Percentiles rank a stretch among this genome's conserved stretches.
Conservation (phyloP, 306 rosid genomes). For the Trifolium pratense region DNA sequence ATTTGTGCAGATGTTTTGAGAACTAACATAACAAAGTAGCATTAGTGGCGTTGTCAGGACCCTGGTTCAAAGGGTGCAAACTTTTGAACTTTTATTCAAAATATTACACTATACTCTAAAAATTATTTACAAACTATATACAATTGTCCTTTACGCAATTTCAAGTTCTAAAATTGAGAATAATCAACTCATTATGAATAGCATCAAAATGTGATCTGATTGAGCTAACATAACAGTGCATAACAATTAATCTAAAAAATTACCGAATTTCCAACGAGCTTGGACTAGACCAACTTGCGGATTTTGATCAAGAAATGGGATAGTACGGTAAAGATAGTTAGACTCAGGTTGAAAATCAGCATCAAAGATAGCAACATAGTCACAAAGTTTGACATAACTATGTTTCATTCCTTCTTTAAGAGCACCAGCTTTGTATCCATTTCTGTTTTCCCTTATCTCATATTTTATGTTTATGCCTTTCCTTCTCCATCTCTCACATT, state of each 20-base stretch:
- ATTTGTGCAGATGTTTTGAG: too few species aligned
- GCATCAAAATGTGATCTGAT: too few species aligned
- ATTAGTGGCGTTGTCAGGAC: too few species aligned
- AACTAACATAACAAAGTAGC: too few species aligned
- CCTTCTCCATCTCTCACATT: slow-evolving; percentile 81
- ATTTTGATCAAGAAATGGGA: slow-evolving; percentile 74
- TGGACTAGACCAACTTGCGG: slow-evolving; percentile 77
- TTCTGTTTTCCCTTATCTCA: slow-evolving; percentile 82
- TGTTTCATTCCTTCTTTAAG: slow-evolving; percentile 93
- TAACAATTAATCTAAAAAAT: slow-evolving; percentile 8
- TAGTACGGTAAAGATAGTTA: slow-evolving; percentile 70
- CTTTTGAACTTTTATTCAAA: too few species aligned
- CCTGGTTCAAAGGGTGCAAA: too few species aligned
- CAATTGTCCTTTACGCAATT: too few species aligned
- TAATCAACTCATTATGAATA: too few species aligned
- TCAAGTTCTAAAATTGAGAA: too few species aligned
- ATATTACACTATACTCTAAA: too few species aligned
- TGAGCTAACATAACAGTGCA: neutral
- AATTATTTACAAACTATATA: too few species aligned
- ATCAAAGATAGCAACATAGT: slow-evolving; percentile 83
- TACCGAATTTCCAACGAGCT: slow-evolving; percentile 96
- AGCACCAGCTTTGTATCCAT: slow-evolving; percentile 94
- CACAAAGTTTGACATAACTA: slow-evolving; percentile 77
- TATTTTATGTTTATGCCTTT: slow-evolving; percentile 88
- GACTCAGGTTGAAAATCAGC: slow-evolving; percentile 98